Evolutionary conservation across 768 basidiomycete species (phyloP).

Genomic region (Holtermanniella nyarrowii): DNA sequence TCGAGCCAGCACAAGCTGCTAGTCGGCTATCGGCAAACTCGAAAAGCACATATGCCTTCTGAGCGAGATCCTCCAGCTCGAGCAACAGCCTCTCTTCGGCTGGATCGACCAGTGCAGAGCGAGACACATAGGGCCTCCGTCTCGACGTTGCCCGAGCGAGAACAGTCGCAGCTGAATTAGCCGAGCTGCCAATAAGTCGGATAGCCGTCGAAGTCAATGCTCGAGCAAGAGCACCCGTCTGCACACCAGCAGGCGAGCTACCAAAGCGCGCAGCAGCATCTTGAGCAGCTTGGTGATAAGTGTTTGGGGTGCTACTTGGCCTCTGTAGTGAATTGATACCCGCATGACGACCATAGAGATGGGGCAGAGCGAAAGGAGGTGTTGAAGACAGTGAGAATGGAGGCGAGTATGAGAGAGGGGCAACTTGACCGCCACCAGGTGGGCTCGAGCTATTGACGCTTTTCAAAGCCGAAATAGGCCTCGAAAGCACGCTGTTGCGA

Average conservation of each 20-base stretch:
- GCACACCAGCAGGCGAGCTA: conserved; percentile 33
- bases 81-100: conserved; percentile 70
- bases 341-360: conserved; percentile 5
- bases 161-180: conserved; percentile 27
- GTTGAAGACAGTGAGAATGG: conserved; percentile 37
- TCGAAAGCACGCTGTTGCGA: conserved; percentile 26
- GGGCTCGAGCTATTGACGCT: conserved; percentile 12
- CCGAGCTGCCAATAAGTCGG: conserved; percentile 39
- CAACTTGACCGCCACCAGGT: conserved; percentile 1
- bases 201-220: conserved; percentile 42
- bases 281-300: conserved; percentile 17
- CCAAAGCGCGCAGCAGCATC: conserved; percentile 27
- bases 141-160: conserved; percentile 18
- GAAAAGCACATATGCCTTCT: conserved; percentile 88
- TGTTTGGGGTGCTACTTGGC: conserved; percentile 1
- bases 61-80: conserved; percentile 74
- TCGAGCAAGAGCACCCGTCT: conserved; percentile 39
- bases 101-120: conserved; percentile 26
- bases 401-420: conserved; percentile 38
- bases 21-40: conserved; percentile 85
- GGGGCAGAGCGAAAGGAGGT: conserved; percentile 41
- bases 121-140: conserved; percentile 18
- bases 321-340: conserved; percentile 11
- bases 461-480: conserved; percentile 37
- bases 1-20: conserved; percentile 37